Evolutionary conservation across 2,329 filamentous ascomycete genomes (phyloP).

Genomic region (Aaosphaeria pasadenensis): DNA sequence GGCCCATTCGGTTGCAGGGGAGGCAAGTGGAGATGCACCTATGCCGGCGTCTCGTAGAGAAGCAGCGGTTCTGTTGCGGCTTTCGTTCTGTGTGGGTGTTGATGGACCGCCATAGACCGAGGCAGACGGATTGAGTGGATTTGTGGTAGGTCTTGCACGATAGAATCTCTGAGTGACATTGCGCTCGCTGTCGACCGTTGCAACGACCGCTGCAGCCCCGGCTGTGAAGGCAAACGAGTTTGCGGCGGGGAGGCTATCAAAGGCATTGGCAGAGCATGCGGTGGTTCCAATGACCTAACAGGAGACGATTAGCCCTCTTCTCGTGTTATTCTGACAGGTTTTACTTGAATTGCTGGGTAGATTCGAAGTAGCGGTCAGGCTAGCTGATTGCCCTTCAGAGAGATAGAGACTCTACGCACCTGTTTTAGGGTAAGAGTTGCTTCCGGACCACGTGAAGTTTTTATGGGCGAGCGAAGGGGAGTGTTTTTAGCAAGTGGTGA

Average conservation of each 20-base stretch:
- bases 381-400: too few relatives aligned
- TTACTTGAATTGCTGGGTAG: too few relatives aligned
- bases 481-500: constrained; percentile 63
- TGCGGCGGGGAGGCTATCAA: constrained; percentile 72
- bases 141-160: constrained; percentile 71
- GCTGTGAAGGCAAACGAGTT: constrained; percentile 83
- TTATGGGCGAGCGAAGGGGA: constrained; percentile 61
- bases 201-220: constrained; percentile 88
- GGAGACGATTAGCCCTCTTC: too few relatives aligned
- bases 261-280: constrained; percentile 77
- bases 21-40: constrained; percentile 41
- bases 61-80: constrained; percentile 57
- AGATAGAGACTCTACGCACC: not conserved
- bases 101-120: constrained; percentile 52
- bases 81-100: constrained; percentile 54
- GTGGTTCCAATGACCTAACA: constrained; percentile 78
- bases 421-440: constrained; percentile 67
- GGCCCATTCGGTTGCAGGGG: constrained; percentile 49
- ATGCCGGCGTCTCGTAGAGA: constrained; percentile 49
- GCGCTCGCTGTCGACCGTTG: constrained; percentile 67
- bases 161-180: constrained; percentile 79
- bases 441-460: constrained; percentile 43
- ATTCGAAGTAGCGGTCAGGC: too few relatives aligned
- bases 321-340: too few relatives aligned
- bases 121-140: constrained; percentile 62